These are phyloP conservation scores for Magnaporthiopsis poae DNA, from an alignment of 2,329 filamentous ascomycete genomes.

Conservation along the genomic window DNA sequence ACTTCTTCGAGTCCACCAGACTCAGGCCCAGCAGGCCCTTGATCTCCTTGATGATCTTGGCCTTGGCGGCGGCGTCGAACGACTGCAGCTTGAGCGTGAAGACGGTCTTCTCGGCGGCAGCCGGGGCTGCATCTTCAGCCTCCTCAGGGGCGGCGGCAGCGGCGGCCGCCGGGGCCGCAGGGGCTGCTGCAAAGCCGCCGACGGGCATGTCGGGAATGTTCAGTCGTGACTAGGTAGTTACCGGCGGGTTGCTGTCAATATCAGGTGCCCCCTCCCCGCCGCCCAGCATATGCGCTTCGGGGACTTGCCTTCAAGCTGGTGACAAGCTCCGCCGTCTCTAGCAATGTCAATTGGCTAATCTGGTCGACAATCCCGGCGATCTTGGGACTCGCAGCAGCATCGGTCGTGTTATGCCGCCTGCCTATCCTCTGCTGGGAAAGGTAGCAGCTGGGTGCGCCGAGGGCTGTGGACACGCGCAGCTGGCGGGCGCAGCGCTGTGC, in stretches of 20 bases:
- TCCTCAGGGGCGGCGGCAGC: conserved; percentile 63
- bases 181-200: conserved; percentile 69
- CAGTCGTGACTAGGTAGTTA: conserved; percentile 58
- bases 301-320: conserved; percentile 75
- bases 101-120: conserved; percentile 87
- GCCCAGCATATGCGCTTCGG: no score
- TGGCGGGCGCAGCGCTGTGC: conserved; percentile 56
- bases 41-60: conserved; percentile 99
- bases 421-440: conserved; percentile 40
- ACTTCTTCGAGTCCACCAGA: conserved; percentile 99
- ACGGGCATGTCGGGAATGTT: conserved; percentile 98
- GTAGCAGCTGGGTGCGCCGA: conserved; percentile 34
- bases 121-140: conserved; percentile 78
- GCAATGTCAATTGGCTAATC: conserved; percentile 92
- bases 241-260: conserved; percentile 3
- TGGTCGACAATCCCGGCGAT: conserved; percentile 92
- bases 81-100: conserved; percentile 92
- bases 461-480: conserved; percentile 39
- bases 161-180: conserved; percentile 42
- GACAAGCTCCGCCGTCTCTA: conserved; percentile 95
- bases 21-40: conserved; percentile 91
- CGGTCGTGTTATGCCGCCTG: conserved; percentile 82
- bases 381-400: conserved; percentile 71
- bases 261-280: neutral
- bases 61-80: conserved; percentile 81